A percentile compares a stretch with the other conserved stretches of the same genome.
phyloP scores from a whole-genome alignment of 345 rosid genomes.

The Hibiscus tridactylites region DNA sequence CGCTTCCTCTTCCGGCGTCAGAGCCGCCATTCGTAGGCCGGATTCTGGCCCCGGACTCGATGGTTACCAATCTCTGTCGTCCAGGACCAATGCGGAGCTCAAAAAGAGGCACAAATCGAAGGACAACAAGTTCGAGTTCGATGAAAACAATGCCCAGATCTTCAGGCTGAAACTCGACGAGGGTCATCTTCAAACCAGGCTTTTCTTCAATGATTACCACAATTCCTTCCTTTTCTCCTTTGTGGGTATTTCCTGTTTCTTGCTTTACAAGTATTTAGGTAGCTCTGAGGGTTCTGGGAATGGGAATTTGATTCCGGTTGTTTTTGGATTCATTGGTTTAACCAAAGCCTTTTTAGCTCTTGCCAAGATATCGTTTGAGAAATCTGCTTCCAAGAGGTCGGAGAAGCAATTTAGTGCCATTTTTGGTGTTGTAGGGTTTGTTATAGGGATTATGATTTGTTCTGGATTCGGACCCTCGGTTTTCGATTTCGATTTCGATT shows the following conservation, averaged over 20 bases:
- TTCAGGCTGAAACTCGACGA: conserved; percentile 75
- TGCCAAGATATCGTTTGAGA: conserved; percentile 55
- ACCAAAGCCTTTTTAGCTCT: conserved; percentile 42
- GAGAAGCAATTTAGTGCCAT: conserved; percentile 58
- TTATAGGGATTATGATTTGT: conserved; percentile 41
- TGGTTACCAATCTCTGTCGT: conserved; percentile 13
- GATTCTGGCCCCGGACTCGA: conserved; percentile 22
- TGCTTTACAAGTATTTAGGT: conserved; percentile 39
- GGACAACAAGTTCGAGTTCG: conserved; percentile 1
- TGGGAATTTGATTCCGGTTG: conserved; percentile 52
- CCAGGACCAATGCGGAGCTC: not conserved
- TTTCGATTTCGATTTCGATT: conserved; percentile 56
- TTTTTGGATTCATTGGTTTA: conserved; percentile 40
- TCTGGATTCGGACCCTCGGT: conserved; percentile 35
- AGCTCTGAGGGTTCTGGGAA: conserved; percentile 27
- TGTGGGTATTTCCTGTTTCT: conserved; percentile 40
- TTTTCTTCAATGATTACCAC: conserved; percentile 53
- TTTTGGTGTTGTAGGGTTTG: conserved; percentile 52
- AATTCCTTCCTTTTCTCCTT: conserved; percentile 33
- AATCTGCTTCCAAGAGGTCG: conserved; percentile 77
- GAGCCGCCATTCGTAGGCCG: conserved; percentile 72
- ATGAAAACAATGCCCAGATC: conserved; percentile 11
- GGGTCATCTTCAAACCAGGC: conserved; percentile 59
- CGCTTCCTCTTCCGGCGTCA: conserved; percentile 32
- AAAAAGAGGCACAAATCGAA: conserved; percentile 7